These are phyloP conservation scores for Starmerella bombicola DNA, from an alignment of 805 yeast genomes.

Conservation along the genomic window DNA sequence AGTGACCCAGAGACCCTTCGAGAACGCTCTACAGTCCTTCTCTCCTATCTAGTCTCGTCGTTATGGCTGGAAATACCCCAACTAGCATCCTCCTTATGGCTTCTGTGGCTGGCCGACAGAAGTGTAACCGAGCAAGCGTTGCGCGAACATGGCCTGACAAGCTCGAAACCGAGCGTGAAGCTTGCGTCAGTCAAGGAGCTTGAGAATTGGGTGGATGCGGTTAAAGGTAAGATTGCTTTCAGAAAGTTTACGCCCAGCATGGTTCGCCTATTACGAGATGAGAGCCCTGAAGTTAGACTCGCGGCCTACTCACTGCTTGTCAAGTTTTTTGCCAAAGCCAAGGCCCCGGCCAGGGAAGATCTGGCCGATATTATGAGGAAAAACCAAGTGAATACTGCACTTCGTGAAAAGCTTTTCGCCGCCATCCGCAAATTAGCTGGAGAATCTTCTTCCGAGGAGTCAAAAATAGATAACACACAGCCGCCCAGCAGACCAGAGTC, in stretches of 20 bases:
- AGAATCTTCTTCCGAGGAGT: background rate
- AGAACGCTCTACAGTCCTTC: background rate
- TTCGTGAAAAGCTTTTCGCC: constrained; percentile 2
- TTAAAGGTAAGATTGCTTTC: constrained; percentile 25
- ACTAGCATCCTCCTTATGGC: constrained; percentile 5
- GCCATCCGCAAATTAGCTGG: constrained; percentile 5
- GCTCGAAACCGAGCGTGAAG: constrained; percentile 21
- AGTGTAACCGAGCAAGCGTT: constrained; percentile 27
- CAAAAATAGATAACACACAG: background rate
- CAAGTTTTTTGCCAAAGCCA: constrained; percentile 31
- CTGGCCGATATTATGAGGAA: constrained; percentile 33
- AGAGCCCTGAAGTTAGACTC: constrained; percentile 19
- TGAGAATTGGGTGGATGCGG: constrained; percentile 21
- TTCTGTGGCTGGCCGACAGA: constrained; percentile 32
- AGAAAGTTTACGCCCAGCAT: constrained; percentile 28
- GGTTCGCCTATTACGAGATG: constrained; percentile 25
- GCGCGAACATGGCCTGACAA: constrained; percentile 26
- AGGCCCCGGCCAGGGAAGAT: constrained; percentile 35
- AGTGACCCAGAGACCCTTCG: constrained; percentile 3
- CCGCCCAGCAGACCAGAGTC: background rate
- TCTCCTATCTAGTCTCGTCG: constrained; percentile 1
- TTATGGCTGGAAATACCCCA: background rate
- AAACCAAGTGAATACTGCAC: constrained; percentile 18
- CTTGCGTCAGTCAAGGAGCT: constrained; percentile 23
- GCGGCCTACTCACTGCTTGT: constrained; percentile 28